Evolutionary conservation across 495 filamentous ascomycete genomes (phyloP).

Genomic region (Penicillium maclennaniae): DNA sequence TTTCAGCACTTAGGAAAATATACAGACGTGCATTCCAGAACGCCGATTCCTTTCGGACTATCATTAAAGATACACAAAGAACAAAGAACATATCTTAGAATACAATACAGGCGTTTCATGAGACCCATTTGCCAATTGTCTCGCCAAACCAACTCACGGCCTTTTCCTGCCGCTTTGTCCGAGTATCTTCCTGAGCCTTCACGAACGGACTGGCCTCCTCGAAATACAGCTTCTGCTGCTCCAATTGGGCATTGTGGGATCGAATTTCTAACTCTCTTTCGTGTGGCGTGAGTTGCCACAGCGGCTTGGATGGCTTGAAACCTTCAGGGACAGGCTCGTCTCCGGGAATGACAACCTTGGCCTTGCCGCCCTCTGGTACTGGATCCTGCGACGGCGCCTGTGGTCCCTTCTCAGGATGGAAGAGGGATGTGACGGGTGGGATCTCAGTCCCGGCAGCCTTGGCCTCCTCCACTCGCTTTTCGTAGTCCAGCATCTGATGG

Average conservation of each 20-base stretch:
- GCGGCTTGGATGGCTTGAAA: slow-evolving; percentile 46
- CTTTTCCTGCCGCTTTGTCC: slow-evolving; percentile 54
- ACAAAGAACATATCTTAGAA: background rate
- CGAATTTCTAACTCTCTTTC: slow-evolving; percentile 65
- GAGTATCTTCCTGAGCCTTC: slow-evolving; percentile 53
- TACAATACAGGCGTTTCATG: slow-evolving; percentile 15
- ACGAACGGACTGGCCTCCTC: slow-evolving; percentile 51
- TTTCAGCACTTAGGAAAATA: background rate
- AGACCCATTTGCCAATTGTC: slow-evolving; percentile 45
- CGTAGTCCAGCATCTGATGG: slow-evolving; percentile 77
- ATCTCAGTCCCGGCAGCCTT: slow-evolving; percentile 53
- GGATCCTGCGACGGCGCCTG: background rate
- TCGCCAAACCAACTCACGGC: slow-evolving; percentile 54
- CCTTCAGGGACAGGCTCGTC: slow-evolving; percentile 33
- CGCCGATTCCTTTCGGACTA: background rate
- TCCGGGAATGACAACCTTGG: slow-evolving; percentile 31
- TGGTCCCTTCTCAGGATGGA: slow-evolving; percentile 32
- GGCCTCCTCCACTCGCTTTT: slow-evolving; percentile 62
- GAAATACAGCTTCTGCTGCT: slow-evolving; percentile 53
- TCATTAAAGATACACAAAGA: slow-evolving; percentile 1
- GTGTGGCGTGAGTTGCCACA: slow-evolving; percentile 56
- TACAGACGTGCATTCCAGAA: background rate
- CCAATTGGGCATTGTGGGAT: slow-evolving; percentile 57
- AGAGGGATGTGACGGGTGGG: slow-evolving; percentile 37
- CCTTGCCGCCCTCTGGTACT: background rate